phyloP scores from a whole-genome alignment of 805 yeast species.

The Pichia heedii region DNA sequence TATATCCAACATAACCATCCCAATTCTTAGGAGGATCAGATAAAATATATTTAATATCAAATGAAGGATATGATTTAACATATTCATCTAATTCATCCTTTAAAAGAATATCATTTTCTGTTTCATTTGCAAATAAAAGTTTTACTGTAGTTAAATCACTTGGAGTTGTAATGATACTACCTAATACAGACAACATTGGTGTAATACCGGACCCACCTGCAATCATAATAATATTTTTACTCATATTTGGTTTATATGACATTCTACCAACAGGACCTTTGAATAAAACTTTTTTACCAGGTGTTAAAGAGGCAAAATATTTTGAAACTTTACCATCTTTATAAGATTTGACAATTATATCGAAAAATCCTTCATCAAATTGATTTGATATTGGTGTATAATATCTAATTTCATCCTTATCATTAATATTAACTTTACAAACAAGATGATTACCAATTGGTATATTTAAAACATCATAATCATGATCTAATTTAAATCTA shows the following conservation, averaged over 20 bases:
- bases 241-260: conserved; percentile 47
- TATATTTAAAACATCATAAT: conserved; percentile 50
- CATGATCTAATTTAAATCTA: conserved; percentile 55
- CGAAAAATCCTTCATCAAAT: conserved; percentile 65
- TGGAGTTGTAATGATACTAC: conserved; percentile 60
- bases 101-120: conserved; percentile 67
- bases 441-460: conserved; percentile 75
- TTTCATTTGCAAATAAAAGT: conserved; percentile 63
- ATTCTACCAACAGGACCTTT: conserved; percentile 77
- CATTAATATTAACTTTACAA: conserved; percentile 39
- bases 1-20: conserved; percentile 46
- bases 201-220: conserved; percentile 91
- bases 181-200: conserved; percentile 76
- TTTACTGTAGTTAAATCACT: conserved; percentile 54
- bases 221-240: conserved; percentile 54
- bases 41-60: conserved; percentile 51
- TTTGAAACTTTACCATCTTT: conserved; percentile 62
- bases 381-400: conserved; percentile 71
- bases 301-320: conserved; percentile 51
- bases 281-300: conserved; percentile 60
- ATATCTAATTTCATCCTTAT: conserved; percentile 50
- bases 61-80: conserved; percentile 51
- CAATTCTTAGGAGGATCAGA: conserved; percentile 42
- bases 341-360: conserved; percentile 68
- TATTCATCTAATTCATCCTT: conserved; percentile 67